Evolutionary conservation across 2,329 filamentous ascomycete species (phyloP), one percentile per base, ranked within the genome.

Genomic region (Nemania sp.): DNA sequence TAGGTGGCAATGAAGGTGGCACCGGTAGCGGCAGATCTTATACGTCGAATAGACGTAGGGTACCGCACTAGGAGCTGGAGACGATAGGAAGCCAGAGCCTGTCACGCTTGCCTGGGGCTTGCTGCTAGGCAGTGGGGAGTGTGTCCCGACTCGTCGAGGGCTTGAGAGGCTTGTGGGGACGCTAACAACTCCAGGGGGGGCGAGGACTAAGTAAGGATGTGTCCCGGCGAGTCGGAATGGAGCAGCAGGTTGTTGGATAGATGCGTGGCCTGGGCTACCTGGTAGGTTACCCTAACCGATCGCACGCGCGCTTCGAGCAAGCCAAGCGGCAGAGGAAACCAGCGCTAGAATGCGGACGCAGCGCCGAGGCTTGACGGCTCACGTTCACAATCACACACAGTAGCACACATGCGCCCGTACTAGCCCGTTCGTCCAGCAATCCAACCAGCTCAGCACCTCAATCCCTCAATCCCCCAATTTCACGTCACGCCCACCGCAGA

Each of bases 201-300:
- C 14, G 24, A 24, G 31, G 43, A 45, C 49, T 40, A 40, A 45
- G 49, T 41, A 46, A 41, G 39, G 49, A 33, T 48, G 36, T 42
- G 40, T 45, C 49, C 54, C 57, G 47, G 51, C 44, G 30, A 55
- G 28, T 52, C 57, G 54, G 57, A 52, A 47, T 57, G 43, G 34
- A 34, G 41, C 31, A 26, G 28, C n/a, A 39, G 19, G 8, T 14
- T 12, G 12, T 34, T 14, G 9, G 36, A 19, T 39, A 39, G n/a
- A 17, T 6, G 26, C 31, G 7, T 15, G 7, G n/a, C 31, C 31
- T 34, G 31, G n/a, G 8, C 5, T 14, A 33, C 26, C 26, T 28
- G 30, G 12, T 33, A 34, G 31, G 14, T 34, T 15, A 6, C 14
- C n/a, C 31, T 34, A 15, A 34, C 44, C 28, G 50, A 41, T 26